Evolutionary conservation across 1,284 basidiomycete genomes (phyloP).

Genomic region (Cryptococcus amylolentus): DNA sequence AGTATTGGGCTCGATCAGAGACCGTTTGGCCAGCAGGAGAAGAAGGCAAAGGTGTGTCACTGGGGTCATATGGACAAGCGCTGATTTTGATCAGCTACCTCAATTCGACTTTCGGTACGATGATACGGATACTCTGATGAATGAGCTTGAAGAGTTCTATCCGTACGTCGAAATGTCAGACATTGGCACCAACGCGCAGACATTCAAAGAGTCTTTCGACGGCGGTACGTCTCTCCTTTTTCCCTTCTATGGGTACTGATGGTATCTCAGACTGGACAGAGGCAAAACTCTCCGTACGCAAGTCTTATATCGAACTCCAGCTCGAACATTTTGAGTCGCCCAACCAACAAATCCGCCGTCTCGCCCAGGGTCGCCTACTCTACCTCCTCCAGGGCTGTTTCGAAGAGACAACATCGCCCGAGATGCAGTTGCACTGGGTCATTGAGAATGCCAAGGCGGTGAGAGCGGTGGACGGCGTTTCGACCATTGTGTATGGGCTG

Average conservation of each 20-base stretch:
- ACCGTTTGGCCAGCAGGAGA: slow-evolving; percentile 26
- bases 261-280: slow-evolving; percentile 69
- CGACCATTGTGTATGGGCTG: slow-evolving; percentile 77
- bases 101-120: slow-evolving; percentile 87
- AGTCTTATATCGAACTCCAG: slow-evolving; percentile 69
- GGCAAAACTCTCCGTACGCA: slow-evolving; percentile 57
- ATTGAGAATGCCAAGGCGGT: slow-evolving; percentile 89
- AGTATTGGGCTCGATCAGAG: slow-evolving; percentile 7
- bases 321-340: slow-evolving; percentile 82
- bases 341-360: slow-evolving; percentile 75
- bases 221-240: slow-evolving; percentile 56
- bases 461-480: slow-evolving; percentile 76
- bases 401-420: slow-evolving; percentile 81
- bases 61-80: not conserved
- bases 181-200: slow-evolving; percentile 78
- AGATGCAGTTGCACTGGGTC: slow-evolving; percentile 94
- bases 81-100: slow-evolving; percentile 56
- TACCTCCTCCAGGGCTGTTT: slow-evolving; percentile 93
- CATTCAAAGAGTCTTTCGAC: slow-evolving; percentile 78
- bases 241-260: not conserved
- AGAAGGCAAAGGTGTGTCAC: slow-evolving; percentile 29
- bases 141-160: slow-evolving; percentile 97
- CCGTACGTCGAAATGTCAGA: slow-evolving; percentile 94
- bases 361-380: slow-evolving; percentile 77
- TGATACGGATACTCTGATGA: slow-evolving; percentile 90